These are phyloP conservation scores for Dryas integrifolia DNA, from an alignment of 331 rosid genomes.

Conservation along the genomic window DNA sequence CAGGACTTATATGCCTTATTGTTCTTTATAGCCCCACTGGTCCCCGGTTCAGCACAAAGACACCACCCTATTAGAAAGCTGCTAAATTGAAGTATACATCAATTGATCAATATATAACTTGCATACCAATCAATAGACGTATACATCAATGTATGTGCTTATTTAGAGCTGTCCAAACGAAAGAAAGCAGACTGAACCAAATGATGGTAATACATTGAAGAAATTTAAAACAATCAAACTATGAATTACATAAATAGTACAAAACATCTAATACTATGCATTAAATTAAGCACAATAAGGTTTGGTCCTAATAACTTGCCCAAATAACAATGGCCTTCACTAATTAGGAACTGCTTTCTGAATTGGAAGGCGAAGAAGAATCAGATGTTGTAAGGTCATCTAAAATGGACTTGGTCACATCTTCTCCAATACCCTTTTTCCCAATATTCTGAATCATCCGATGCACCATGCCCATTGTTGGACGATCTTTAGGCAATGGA, in stretches of 20 bases:
- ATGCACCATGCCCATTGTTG: constrained; percentile 23
- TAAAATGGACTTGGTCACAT: constrained; percentile 6
- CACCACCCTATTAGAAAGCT: too few relatives aligned
- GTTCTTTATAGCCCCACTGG: too few relatives aligned
- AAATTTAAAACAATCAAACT: neutral
- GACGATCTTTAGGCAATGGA: constrained; percentile 26
- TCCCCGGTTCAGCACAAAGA: too few relatives aligned
- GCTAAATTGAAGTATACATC: too few relatives aligned
- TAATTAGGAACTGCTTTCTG: constrained; percentile 1
- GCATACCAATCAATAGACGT: too few relatives aligned
- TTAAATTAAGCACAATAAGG: neutral
- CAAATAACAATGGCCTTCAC: too few relatives aligned
- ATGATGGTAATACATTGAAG: too few relatives aligned
- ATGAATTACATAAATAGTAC: neutral
- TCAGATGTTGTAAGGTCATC: constrained; percentile 18
- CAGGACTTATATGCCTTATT: too few relatives aligned
- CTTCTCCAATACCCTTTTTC: constrained; percentile 14
- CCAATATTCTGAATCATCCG: constrained; percentile 29
- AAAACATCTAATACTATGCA: neutral
- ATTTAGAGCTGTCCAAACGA: too few relatives aligned
- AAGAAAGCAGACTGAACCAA: too few relatives aligned
- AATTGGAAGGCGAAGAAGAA: constrained; percentile 16
- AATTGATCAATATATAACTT: too few relatives aligned
- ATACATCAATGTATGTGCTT: too few relatives aligned
- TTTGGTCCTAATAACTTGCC: neutral